Percentiles rank a stretch among this genome's conserved stretches.
Evolutionary conservation across 805 yeast genomes (phyloP).

Genomic region (Starmerella potacharoeniae): DNA sequence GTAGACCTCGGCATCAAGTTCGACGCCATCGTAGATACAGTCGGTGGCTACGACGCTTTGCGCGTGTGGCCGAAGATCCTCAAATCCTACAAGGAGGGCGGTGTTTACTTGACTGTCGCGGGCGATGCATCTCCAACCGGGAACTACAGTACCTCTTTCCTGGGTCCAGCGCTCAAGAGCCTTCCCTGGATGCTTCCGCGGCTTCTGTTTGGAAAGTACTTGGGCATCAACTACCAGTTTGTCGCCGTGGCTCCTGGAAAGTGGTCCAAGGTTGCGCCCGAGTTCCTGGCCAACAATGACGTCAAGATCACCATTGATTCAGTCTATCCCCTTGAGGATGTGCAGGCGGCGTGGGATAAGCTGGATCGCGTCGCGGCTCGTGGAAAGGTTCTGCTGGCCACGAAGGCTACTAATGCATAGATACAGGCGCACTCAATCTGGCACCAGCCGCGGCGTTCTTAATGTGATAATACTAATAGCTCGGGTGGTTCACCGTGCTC

Average conservation of each 20-base stretch:
- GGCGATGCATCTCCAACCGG: not conserved
- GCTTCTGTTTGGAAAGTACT: constrained; percentile 23
- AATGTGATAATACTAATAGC: no score
- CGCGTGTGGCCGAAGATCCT: constrained; percentile 34
- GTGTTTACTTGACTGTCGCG: not conserved
- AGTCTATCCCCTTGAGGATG: constrained; percentile 39
- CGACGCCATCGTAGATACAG: constrained; percentile 54
- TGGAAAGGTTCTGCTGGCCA: constrained; percentile 53
- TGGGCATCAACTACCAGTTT: constrained; percentile 26
- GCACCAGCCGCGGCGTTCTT: no score
- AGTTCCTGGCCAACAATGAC: constrained; percentile 37
- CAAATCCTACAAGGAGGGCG: constrained; percentile 22
- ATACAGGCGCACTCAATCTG: not conserved
- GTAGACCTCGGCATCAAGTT: constrained; percentile 27
- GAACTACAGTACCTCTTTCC: not conserved
- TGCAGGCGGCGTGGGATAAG: constrained; percentile 39
- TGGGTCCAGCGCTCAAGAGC: not conserved
- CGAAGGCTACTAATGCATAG: not conserved
- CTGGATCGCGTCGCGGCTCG: constrained; percentile 39
- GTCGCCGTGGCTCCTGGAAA: constrained; percentile 19
- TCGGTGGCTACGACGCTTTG: constrained; percentile 46
- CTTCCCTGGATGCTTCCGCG: constrained; percentile 24
- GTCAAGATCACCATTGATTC: constrained; percentile 44
- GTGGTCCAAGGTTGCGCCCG: constrained; percentile 35
- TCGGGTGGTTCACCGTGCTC: no score